phyloP scores from a whole-genome alignment of 768 basidiomycete genomes.

The Imleria badia region DNA sequence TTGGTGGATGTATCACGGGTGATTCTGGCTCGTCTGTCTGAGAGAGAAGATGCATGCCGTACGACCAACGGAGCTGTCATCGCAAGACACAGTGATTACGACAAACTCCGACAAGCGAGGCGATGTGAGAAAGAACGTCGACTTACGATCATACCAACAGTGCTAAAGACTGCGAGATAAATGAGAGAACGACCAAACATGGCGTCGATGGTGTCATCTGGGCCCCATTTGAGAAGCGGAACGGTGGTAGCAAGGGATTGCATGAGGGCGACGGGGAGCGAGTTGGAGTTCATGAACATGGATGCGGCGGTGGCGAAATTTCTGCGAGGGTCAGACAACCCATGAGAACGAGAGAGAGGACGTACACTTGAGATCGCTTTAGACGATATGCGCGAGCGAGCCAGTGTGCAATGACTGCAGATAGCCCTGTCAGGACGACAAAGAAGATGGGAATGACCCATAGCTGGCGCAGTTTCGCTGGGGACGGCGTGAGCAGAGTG shows the following conservation, averaged over 20 bases:
- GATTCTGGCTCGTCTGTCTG: constrained; percentile 36
- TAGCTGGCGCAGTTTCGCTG: no score
- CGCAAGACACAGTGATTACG: no score
- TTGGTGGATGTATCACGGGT: background rate
- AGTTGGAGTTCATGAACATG: constrained; percentile 97
- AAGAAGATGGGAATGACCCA: no score
- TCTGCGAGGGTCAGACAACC: constrained; percentile 34
- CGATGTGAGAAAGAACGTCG: no score
- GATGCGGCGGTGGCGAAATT: constrained; percentile 78
- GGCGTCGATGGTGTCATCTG: constrained; percentile 76
- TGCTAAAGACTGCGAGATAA: constrained; percentile 90
- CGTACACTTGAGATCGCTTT: no score
- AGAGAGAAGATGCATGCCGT: constrained; percentile 80
- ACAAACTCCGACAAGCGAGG: background rate
- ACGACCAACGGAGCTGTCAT: constrained; percentile 91
- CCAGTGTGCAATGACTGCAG: no score
- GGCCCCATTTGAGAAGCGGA: constrained; percentile 76
- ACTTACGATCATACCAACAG: constrained; percentile 91
- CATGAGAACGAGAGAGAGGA: background rate
- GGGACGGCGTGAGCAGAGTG: constrained; percentile 2
- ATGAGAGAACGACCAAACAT: constrained; percentile 92
- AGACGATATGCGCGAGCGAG: no score
- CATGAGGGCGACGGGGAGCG: constrained; percentile 92
- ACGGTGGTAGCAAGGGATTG: constrained; percentile 88
- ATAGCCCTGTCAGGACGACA: no score